A percentile compares a stretch with the other conserved stretches of the same genome.
Evolutionary conservation across 169 alveolate genomes (phyloP).

Genomic region (Cryptosporidium baileyi): DNA sequence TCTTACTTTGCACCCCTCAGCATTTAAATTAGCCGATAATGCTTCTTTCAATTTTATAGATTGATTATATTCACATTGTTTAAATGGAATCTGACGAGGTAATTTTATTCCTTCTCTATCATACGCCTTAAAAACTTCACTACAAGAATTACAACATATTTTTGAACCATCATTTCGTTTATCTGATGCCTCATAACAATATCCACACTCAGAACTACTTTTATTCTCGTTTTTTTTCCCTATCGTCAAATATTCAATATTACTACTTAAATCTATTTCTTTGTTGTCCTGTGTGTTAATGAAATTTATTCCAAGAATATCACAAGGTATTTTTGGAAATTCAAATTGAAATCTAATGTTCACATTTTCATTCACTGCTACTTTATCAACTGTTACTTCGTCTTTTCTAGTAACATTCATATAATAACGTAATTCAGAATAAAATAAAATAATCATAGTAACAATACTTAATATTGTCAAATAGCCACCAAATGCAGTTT

Average conservation of each 20-base stretch:
- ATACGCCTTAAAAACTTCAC: conserved; percentile 20
- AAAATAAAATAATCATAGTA: conserved; percentile 29
- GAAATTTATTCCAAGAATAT: conserved; percentile 28
- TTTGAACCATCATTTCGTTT: background rate
- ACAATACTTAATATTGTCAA: conserved; percentile 40
- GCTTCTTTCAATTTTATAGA: background rate
- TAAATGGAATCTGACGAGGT: conserved; percentile 27
- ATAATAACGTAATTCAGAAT: conserved; percentile 57
- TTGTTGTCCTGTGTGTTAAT: conserved; percentile 38
- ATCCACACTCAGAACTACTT: conserved; percentile 9
- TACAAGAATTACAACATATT: conserved; percentile 55
- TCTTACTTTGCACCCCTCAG: conserved; percentile 33
- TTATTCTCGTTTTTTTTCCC: background rate
- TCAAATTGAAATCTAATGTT: conserved; percentile 24
- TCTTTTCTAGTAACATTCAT: conserved; percentile 38
- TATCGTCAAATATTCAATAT: background rate
- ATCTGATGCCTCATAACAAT: conserved; percentile 53
- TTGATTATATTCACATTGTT: conserved; percentile 40
- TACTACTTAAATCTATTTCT: conserved; percentile 20
- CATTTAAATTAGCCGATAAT: conserved; percentile 19
- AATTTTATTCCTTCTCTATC: conserved; percentile 13
- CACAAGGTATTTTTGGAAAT: conserved; percentile 65
- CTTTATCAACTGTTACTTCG: conserved; percentile 56
- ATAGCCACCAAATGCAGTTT: conserved; percentile 70
- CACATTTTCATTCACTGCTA: conserved; percentile 12